Percentiles rank a stretch among this genome's conserved stretches.
phyloP scores from a whole-genome alignment of 495 filamentous ascomycete genomes.

The Aspergillus homomorphus region DNA sequence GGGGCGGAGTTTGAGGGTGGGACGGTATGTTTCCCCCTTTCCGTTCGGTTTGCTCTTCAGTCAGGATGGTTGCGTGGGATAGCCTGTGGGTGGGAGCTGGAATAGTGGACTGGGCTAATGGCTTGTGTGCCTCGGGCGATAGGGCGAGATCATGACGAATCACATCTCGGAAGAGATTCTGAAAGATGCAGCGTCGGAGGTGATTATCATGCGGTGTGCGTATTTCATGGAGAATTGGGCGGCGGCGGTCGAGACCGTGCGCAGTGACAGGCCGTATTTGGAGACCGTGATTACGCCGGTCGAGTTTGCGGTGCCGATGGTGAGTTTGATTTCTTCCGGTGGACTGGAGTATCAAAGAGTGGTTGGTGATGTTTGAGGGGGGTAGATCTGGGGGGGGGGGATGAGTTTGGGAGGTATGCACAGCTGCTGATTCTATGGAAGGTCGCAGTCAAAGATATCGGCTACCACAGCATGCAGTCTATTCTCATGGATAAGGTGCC shows the following conservation, averaged over 20 bases:
- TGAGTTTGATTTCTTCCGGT: background rate
- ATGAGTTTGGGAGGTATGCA: too few relatives aligned
- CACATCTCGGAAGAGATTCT: conserved; percentile 12
- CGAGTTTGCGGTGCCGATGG: conserved; percentile 12
- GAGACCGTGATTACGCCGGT: conserved; percentile 6
- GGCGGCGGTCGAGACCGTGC: background rate
- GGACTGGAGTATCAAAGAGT: too few relatives aligned
- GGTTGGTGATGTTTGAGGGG: background rate
- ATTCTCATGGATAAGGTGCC: background rate
- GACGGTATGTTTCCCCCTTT: conserved; percentile 1
- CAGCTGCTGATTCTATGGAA: background rate
- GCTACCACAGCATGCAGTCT: background rate
- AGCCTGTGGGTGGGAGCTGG: too few relatives aligned
- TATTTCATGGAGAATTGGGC: conserved; percentile 19
- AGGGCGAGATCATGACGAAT: conserved; percentile 15
- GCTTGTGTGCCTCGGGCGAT: background rate
- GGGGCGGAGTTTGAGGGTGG: conserved; percentile 8
- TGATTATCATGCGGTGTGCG: conserved; percentile 8
- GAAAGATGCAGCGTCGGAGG: conserved; percentile 2
- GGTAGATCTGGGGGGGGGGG: background rate
- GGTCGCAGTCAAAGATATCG: conserved; percentile 15
- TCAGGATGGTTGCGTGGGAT: too few relatives aligned
- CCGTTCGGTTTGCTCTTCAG: background rate
- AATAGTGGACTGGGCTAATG: background rate
- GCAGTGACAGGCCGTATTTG: conserved; percentile 1